A percentile compares a stretch with the other conserved stretches of the same genome.
phyloP scores from a whole-genome alignment of 179 eudicot species.

The Drosera spatulata region DNA sequence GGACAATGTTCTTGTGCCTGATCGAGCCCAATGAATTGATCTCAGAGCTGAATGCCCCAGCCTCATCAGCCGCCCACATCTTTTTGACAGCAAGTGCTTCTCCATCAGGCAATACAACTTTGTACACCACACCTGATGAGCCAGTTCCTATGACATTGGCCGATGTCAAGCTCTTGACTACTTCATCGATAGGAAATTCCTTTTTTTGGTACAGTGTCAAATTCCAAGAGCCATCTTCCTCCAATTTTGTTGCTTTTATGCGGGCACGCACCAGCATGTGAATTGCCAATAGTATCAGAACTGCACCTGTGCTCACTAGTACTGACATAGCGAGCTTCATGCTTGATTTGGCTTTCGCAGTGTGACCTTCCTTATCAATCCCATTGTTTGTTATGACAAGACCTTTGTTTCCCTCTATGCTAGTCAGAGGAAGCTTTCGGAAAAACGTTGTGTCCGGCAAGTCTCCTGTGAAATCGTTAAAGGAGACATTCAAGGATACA shows the following conservation, averaged over 20 bases:
- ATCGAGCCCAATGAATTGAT: conserved; percentile 74
- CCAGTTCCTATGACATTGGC: conserved; percentile 85
- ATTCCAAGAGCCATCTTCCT: conserved; percentile 55
- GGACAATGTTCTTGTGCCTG: conserved; percentile 72
- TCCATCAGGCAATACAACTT: conserved; percentile 58
- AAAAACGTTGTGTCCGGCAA: conserved; percentile 79
- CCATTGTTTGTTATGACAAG: conserved; percentile 40
- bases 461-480: conserved; percentile 71
- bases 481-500: conserved; percentile 70
- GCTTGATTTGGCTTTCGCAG: conserved; percentile 24
- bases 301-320: conserved; percentile 60
- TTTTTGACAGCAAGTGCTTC: conserved; percentile 76
- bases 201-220: conserved; percentile 74
- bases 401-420: conserved; percentile 54
- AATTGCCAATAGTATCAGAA: conserved; percentile 49
- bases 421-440: conserved; percentile 53
- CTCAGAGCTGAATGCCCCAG: conserved; percentile 71
- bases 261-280: conserved; percentile 49
- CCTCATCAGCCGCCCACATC: conserved; percentile 77
- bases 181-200: conserved; percentile 69
- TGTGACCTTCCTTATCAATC: conserved; percentile 13
- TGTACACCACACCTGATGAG: conserved; percentile 90
- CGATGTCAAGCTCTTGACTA: conserved; percentile 48
- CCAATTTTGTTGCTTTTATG: conserved; percentile 12
- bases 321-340: conserved; percentile 71